Percentiles rank a stretch among this genome's conserved stretches.
phyloP scores from a whole-genome alignment of 129 eudicot species.

The Gnaphalium uliginosum region DNA sequence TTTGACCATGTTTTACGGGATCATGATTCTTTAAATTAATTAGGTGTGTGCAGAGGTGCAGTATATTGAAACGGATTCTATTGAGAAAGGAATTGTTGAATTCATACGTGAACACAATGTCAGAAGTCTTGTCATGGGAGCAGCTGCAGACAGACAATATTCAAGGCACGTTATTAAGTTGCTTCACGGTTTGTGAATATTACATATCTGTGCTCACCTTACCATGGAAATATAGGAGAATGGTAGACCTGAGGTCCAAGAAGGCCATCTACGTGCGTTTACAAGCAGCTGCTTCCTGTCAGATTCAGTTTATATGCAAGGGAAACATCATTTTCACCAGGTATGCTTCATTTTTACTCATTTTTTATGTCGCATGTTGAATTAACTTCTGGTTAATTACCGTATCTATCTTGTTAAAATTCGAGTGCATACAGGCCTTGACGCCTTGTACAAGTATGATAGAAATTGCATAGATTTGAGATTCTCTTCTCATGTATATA shows the following conservation, averaged over 20 bases:
- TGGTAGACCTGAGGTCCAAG: slow-evolving; percentile 69
- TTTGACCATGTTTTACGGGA: neutral
- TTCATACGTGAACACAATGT: slow-evolving; percentile 60
- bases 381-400: neutral
- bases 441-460: too few species aligned
- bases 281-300: slow-evolving; percentile 65
- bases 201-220: neutral
- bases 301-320: slow-evolving; percentile 72
- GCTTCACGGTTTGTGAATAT: neutral
- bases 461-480: too few species aligned
- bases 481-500: too few species aligned
- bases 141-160: slow-evolving; percentile 68
- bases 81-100: slow-evolving; percentile 80
- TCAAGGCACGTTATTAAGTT: slow-evolving; percentile 46
- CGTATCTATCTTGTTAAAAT: too few species aligned
- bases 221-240: slow-evolving; percentile 41
- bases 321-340: slow-evolving; percentile 55
- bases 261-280: slow-evolving; percentile 67
- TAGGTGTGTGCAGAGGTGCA: slow-evolving; percentile 62
- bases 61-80: slow-evolving; percentile 56
- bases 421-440: too few species aligned
- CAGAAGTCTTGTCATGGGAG: slow-evolving; percentile 87
- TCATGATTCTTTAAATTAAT: neutral
- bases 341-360: neutral
- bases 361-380: neutral